A percentile compares a stretch with the other conserved stretches of the same genome.
Evolutionary conservation across 441 rosid species (phyloP).

Genomic region (Euphorbia celastroides): DNA sequence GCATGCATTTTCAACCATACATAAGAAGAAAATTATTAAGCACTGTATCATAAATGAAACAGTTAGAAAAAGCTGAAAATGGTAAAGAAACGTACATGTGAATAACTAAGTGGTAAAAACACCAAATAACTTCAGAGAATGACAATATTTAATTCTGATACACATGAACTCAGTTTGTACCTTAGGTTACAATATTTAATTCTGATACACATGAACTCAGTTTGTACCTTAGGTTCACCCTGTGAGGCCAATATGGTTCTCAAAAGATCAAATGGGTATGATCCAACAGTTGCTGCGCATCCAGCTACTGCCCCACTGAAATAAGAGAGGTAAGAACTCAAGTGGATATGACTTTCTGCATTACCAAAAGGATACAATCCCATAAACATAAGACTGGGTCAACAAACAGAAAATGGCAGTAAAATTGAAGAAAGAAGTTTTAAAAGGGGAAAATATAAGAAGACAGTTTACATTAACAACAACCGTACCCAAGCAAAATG

Average conservation of each 20-base stretch:
- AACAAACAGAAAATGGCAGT: too few species aligned
- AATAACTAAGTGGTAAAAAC: too few species aligned
- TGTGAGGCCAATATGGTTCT: too few species aligned
- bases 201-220: neutral
- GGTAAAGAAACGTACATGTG: too few species aligned
- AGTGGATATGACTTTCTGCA: constrained; percentile 79
- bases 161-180: constrained; percentile 25
- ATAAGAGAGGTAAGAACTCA: constrained; percentile 88
- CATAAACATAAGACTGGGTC: neutral
- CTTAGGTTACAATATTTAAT: too few species aligned
- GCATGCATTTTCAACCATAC: too few species aligned
- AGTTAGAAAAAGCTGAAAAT: too few species aligned
- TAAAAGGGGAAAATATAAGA: neutral
- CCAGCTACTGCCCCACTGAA: constrained; percentile 95
- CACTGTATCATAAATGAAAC: too few species aligned
- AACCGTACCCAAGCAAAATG: neutral
- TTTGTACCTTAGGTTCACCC: constrained; percentile 89
- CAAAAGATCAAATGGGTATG: constrained; percentile 97
- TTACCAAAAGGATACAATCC: constrained; percentile 14
- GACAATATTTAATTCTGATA: too few species aligned
- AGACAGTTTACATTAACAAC: neutral
- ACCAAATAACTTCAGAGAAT: too few species aligned
- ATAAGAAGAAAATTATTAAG: neutral
- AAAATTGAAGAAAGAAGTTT: neutral
- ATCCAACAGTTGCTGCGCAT: constrained; percentile 91